Evolutionary conservation across 441 rosid species (phyloP), one percentile per base, ranked within the genome.

Genomic region (Gossypium gossypioides): DNA sequence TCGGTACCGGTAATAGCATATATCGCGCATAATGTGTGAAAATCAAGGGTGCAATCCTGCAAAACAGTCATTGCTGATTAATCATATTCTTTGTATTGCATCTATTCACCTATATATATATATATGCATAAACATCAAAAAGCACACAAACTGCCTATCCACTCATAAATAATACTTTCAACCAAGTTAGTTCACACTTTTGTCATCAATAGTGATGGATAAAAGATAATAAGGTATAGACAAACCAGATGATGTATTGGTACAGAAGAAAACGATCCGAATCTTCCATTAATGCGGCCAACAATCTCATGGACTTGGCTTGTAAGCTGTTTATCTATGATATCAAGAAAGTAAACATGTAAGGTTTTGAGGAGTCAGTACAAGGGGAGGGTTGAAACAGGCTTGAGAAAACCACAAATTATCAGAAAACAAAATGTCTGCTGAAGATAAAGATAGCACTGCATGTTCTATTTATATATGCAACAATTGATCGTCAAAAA

Each of bases 281-380:
- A 89, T 86, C 89, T 86, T 75, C 94, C 94, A 83, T 89, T 89
- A 48, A 89, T 89, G 72, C 94, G 88, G 48, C 90, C 91, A 57
- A 87, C 94, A 75, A 89, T 87, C 81, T 89, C 91, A 80, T 89
- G 94, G 66, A 89, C 94, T 74, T 89, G 94, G 81, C 94, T 87
- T 21, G 91, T 84, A 63, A 89, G 91, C 74, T 76, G 86, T 76
- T 83, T 91, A 81, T 89, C 94, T 89, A 84, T 60, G 60, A 55
- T 50, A 70, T 22, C 46, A 62, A 37, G 67, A 34, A 62, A 15
- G 40, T 18, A 34, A 34, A 62, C 15, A 37, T 4, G 50, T 16
- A 15, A 32, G 69, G 44, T 19, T 40, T 63, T 63, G 51, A 63
- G 34, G 15, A 18, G 68, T 18, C 6, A 1, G 22, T 18, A 44